Conservation (phyloP, 2,329 filamentous ascomycete species). For the Stemphylium beticola region DNA sequence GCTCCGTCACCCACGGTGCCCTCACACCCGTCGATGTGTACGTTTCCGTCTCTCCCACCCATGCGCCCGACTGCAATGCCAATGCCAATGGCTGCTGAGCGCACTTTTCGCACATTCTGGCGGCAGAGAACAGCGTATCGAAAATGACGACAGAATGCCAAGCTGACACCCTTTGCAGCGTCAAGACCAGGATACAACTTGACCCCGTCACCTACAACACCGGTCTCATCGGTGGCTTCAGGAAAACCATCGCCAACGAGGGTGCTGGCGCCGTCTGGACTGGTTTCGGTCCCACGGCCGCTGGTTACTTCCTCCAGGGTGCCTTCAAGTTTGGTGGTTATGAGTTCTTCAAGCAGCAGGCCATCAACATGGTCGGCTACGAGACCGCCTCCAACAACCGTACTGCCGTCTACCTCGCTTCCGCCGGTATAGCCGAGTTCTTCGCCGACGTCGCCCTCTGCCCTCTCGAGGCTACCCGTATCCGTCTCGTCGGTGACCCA, state of each 20-base stretch:
- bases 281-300: slow-evolving; percentile 82
- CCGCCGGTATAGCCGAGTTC: slow-evolving; percentile 67
- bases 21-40: slow-evolving; percentile 99
- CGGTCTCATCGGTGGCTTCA: slow-evolving; percentile 85
- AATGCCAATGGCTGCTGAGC: slow-evolving; percentile 37
- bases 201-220: slow-evolving; percentile 88
- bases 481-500: slow-evolving; percentile 88
- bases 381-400: slow-evolving; percentile 73
- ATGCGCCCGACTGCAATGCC: not conserved
- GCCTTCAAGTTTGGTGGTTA: slow-evolving; percentile 95
- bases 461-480: slow-evolving; percentile 91
- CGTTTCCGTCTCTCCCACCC: slow-evolving; percentile 53
- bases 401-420: slow-evolving; percentile 79
- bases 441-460: slow-evolving; percentile 82
- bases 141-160: slow-evolving; percentile 27
- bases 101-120: slow-evolving; percentile 14
- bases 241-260: slow-evolving; percentile 77
- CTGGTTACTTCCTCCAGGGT: slow-evolving; percentile 93
- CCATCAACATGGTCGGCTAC: slow-evolving; percentile 78
- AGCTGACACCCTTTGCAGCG: slow-evolving; percentile 59
- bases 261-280: slow-evolving; percentile 86
- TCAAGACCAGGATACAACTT: slow-evolving; percentile 96
- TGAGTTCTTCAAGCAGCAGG: slow-evolving; percentile 95
- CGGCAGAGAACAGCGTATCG: slow-evolving; percentile 11
- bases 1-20: slow-evolving; percentile 94